A percentile compares a stretch with the other conserved stretches of the same genome.
These are phyloP conservation scores for Cryptococcus depauperatus DNA, from an alignment of 1,284 basidiomycete species.

Conservation along the genomic window DNA sequence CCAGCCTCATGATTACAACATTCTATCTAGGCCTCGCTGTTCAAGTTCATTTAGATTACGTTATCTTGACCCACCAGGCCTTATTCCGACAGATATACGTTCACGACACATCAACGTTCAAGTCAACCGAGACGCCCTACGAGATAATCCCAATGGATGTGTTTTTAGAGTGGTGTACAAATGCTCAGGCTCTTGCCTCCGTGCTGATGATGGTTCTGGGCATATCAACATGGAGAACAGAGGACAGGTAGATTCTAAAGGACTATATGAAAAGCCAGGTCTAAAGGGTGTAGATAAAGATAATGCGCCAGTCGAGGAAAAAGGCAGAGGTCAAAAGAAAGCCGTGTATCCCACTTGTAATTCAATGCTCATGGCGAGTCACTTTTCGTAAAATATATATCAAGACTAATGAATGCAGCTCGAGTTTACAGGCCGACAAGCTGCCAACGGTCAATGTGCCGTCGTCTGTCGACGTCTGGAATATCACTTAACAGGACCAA, in stretches of 20 bases:
- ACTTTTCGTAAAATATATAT: not conserved
- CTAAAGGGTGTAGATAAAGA: no score
- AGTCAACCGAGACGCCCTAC: not conserved
- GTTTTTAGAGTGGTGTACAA: constrained; percentile 1
- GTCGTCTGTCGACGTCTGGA: not conserved
- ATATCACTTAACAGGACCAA: not conserved
- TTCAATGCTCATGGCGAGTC: constrained; percentile 1
- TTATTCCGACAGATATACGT: constrained; percentile 3
- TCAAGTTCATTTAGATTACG: not conserved
- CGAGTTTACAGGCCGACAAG: not conserved
- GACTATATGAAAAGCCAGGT: not conserved
- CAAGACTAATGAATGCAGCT: not conserved
- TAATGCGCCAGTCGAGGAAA: no score
- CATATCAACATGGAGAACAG: not conserved
- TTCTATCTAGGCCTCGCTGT: not conserved
- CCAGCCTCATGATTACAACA: constrained; percentile 3
- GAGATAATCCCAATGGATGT: constrained; percentile 1
- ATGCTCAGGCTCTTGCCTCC: not conserved
- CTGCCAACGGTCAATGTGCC: constrained; percentile 2
- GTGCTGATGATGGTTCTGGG: not conserved
- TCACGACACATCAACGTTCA: not conserved
- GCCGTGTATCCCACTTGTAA: not conserved
- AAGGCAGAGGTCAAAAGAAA: not conserved
- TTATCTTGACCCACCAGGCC: constrained; percentile 2
- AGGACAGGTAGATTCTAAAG: not conserved